Evolutionary conservation across 2,329 filamentous ascomycete genomes (phyloP), one percentile per base, ranked within the genome.

Genomic region (Helicocarpus griseus): DNA sequence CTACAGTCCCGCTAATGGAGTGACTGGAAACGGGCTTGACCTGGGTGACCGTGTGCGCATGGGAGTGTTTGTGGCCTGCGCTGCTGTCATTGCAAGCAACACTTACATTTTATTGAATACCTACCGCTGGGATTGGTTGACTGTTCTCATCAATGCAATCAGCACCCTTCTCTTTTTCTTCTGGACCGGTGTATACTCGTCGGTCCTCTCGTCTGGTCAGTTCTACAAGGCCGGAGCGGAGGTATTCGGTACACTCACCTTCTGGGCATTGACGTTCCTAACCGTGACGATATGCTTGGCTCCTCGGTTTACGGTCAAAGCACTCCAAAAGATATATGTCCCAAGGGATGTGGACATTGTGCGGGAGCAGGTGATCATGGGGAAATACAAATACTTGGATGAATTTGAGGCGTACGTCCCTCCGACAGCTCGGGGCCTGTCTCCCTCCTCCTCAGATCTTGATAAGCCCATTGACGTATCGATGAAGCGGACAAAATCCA

Each of bases 41-140:
- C 73, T 97, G 24, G 79, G 81, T 54, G 91, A 97, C 61, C 83
- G 89, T 59, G 80, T 83, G 56, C 83, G 90, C 58, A 85, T 98
- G 63, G 93, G 93, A 61, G 80, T 88, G 49, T 94, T 93, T 67
- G 82, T 96, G 60, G 89, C 84, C 2, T 88, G 87, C 52, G 86
- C 87, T 13, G 83, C 88, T 5, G 84, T 98, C 53, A 73, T 95
- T 59, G 85, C 88, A 38, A 94, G 95, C 75, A 98, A 98, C 69
- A 74, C 85, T 53, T 98, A 97, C 73, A 88, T 98, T 59, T 75
- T 98, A 57, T 83, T 97, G 73, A 98, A 98, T 71, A 94, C 87
- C 0, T 97, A 95, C 69, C 82, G 91, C 54, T 98, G 93, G 93
- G 93, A 98, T 68, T 98, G 91, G 91, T 76, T 98, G 62, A 94